Evolutionary conservation across 140 eudicot genomes (phyloP).

Genomic region (Ambrosia hybrid): DNA sequence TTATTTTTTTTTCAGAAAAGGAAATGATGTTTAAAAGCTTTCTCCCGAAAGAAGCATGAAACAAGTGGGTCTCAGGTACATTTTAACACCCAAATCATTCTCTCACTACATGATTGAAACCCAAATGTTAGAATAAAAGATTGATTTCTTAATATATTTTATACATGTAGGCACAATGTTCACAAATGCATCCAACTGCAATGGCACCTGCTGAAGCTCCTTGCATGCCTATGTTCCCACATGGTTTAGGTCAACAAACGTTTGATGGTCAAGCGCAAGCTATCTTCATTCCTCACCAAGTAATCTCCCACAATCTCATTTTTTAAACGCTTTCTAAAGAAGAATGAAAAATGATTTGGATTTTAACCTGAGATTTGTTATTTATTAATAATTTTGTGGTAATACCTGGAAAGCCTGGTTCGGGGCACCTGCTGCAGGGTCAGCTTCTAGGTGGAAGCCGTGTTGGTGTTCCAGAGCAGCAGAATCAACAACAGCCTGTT

Average conservation of each 20-base stretch:
- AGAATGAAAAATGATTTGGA: no score
- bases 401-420: no score
- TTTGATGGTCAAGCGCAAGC: slow-evolving; percentile 62
- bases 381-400: no score
- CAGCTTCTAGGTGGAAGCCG: no score
- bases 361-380: no score
- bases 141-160: neutral
- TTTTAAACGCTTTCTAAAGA: no score
- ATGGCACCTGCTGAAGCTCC: slow-evolving; percentile 57
- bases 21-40: neutral
- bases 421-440: no score
- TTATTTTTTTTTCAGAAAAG: neutral
- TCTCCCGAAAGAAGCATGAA: neutral
- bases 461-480: no score
- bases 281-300: slow-evolving; percentile 59
- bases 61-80: neutral
- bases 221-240: slow-evolving; percentile 64
- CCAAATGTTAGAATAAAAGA: neutral
- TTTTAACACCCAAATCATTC: neutral
- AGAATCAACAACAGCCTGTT: no score
- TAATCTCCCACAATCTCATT: slow-evolving; percentile 13
- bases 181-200: slow-evolving; percentile 55
- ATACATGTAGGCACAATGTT: slow-evolving; percentile 49
- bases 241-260: slow-evolving; percentile 54
- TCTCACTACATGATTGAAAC: neutral